Evolutionary conservation across 1,284 basidiomycete genomes (phyloP).

Genomic region (Pseudozyma sp.): DNA sequence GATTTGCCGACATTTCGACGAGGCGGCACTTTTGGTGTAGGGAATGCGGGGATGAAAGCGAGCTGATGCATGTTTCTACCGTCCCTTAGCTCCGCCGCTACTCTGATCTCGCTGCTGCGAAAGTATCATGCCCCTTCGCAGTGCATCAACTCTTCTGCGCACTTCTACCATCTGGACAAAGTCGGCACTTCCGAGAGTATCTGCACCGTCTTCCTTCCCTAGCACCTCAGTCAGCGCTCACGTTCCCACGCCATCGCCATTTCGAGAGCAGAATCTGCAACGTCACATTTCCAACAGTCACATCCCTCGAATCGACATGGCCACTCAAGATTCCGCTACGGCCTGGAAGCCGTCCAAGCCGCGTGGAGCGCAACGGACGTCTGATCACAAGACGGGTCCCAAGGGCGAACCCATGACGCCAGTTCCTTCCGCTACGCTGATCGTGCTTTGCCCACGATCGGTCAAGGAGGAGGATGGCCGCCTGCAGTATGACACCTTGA

Average conservation of each 20-base stretch:
- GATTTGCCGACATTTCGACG: conserved; percentile 26
- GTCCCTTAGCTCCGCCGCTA: background rate
- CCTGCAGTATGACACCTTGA: conserved; percentile 47
- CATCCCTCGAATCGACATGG: conserved; percentile 28
- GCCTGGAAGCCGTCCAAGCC: conserved; percentile 48
- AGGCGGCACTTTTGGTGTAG: conserved; percentile 1
- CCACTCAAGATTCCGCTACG: conserved; percentile 9
- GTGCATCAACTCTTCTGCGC: conserved; percentile 17
- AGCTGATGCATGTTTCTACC: background rate
- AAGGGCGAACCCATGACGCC: conserved; percentile 63
- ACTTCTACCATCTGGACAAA: background rate
- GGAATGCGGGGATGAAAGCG: background rate
- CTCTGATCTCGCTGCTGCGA: background rate
- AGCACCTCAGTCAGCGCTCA: background rate
- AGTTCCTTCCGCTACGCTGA: conserved; percentile 57
- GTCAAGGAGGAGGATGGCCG: conserved; percentile 2
- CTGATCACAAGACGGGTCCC: conserved; percentile 55
- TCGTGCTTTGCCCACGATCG: conserved; percentile 57
- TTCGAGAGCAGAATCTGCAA: too few relatives aligned
- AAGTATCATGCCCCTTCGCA: conserved; percentile 26
- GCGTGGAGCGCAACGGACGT: conserved; percentile 40
- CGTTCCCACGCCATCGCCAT: conserved; percentile 21
- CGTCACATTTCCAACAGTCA: conserved; percentile 20
- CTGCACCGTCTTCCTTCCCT: background rate
- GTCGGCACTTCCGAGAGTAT: conserved; percentile 17